Evolutionary conservation across 306 rosid genomes (phyloP), one percentile per base, ranked within the genome.

Genomic region (Macrotyloma uniflorum): DNA sequence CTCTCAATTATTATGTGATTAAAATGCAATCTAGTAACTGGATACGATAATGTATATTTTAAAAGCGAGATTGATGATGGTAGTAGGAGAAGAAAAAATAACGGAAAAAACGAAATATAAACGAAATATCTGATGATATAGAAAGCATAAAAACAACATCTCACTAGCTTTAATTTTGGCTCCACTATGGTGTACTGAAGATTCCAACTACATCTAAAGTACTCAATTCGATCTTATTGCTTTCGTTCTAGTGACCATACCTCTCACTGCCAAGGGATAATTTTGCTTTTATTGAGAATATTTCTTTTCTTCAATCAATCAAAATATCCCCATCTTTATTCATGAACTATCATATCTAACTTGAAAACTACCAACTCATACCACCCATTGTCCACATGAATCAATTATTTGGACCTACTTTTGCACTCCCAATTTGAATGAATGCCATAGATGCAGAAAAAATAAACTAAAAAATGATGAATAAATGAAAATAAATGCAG

Each of bases 261-360:
- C 82, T 68, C 80, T 66, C 69, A 51, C 78, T 70, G 62, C 67
- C 28, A 64, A 63, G 38, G 63, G 67, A 74, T 73, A 66, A 66
- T 55, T 80, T 80, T 68, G 62, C 75, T 79, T 85, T 75, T 77
- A 51, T 64, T 68, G 45, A 74, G 77, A 84, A 83, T 82, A 78
- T 87, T 79, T 81, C 40, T 65, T 74, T 70, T 78, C 72, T 66
- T 23, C 76, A 45, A 66, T 78, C 82, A 83, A 85, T 80, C 81
- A 82, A 85, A 79, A 80, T 71, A 83, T 79, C 90, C 88, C 74
- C 77, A 85, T 74, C 86, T 84, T 80, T 86, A 84, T 83, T 86
- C 85, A 82, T 75, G 81, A 85, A 87, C 87, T 45, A 89, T 86
- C 91, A 86, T 85, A 78, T 86, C 85, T 77, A 82, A 86, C 81